These are phyloP conservation scores for Trametes coccinea DNA, from an alignment of 768 basidiomycete genomes.

Conservation along the genomic window DNA sequence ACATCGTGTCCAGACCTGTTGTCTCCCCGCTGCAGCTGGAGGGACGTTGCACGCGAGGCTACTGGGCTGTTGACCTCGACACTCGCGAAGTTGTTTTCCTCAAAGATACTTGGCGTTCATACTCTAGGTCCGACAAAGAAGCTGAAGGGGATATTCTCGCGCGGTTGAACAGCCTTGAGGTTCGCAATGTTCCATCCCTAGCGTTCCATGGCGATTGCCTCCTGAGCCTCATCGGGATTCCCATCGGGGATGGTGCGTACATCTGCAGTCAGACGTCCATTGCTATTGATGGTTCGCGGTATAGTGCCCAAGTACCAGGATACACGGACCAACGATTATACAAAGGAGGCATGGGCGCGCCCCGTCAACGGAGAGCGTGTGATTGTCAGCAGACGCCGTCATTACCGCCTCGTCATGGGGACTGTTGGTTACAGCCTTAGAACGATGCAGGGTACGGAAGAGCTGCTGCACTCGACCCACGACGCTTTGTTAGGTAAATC, in stretches of 20 bases:
- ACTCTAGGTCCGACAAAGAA: neutral
- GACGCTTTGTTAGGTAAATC: conserved; percentile 3
- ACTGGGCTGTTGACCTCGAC: conserved; percentile 8
- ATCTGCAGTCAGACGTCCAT: too few relatives aligned
- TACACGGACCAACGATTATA: neutral
- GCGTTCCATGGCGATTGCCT: conserved; percentile 1
- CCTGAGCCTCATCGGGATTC: too few relatives aligned
- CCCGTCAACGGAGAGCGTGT: neutral
- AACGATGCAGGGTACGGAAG: conserved; percentile 3
- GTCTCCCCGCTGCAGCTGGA: neutral
- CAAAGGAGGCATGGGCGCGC: neutral
- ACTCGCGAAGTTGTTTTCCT: neutral
- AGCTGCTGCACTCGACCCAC: neutral
- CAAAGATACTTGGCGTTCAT: conserved; percentile 14
- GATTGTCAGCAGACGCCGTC: neutral
- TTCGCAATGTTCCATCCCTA: conserved; percentile 4
- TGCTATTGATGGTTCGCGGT: neutral
- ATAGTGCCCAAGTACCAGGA: neutral
- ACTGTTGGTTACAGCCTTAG: neutral
- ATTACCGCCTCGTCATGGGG: neutral
- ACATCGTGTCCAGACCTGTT: conserved; percentile 8
- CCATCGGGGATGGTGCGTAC: too few relatives aligned
- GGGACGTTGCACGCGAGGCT: conserved; percentile 13
- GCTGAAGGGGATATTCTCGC: conserved; percentile 1
- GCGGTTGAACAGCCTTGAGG: neutral